Conservation (phyloP, 2,329 filamentous ascomycete species). For the Xylariaceae sp. region DNA sequence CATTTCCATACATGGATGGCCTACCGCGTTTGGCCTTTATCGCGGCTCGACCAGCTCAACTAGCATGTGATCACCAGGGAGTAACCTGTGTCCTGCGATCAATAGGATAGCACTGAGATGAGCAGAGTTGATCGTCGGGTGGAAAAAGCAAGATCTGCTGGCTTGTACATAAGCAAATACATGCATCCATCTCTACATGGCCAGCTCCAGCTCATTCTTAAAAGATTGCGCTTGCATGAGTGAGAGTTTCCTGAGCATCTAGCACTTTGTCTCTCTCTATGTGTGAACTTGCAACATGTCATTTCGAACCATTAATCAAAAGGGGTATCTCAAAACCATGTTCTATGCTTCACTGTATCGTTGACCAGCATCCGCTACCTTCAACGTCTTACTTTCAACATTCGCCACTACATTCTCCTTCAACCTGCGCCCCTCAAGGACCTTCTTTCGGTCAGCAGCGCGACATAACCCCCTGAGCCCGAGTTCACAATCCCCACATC, state of each 20-base stretch:
- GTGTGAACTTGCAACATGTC: not conserved
- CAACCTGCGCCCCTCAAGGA: conserved; percentile 52
- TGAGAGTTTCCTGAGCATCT: not conserved
- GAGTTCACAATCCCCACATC: conserved; percentile 82
- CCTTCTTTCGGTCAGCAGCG: conserved; percentile 63
- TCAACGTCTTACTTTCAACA: not conserved
- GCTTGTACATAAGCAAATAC: conserved; percentile 4
- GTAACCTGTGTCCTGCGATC: not conserved
- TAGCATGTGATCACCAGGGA: not conserved
- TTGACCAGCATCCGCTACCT: conserved; percentile 2
- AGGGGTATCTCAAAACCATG: not conserved
- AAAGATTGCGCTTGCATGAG: not conserved
- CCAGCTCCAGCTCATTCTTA: conserved; percentile 9
- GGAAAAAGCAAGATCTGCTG: not conserved
- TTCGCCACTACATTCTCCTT: conserved; percentile 36
- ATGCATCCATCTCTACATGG: conserved; percentile 6
- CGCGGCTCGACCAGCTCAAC: not conserved
- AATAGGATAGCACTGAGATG: conserved; percentile 1
- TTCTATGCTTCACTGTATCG: not conserved
- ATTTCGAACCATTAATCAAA: not conserved
- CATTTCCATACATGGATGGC: not conserved
- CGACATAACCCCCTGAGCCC: conserved; percentile 72
- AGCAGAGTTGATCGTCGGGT: not conserved
- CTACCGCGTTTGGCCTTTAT: not conserved
- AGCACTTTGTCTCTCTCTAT: not conserved